Evolutionary conservation across 495 filamentous ascomycete genomes (phyloP).

Genomic region (Gamarada debralockiae): DNA sequence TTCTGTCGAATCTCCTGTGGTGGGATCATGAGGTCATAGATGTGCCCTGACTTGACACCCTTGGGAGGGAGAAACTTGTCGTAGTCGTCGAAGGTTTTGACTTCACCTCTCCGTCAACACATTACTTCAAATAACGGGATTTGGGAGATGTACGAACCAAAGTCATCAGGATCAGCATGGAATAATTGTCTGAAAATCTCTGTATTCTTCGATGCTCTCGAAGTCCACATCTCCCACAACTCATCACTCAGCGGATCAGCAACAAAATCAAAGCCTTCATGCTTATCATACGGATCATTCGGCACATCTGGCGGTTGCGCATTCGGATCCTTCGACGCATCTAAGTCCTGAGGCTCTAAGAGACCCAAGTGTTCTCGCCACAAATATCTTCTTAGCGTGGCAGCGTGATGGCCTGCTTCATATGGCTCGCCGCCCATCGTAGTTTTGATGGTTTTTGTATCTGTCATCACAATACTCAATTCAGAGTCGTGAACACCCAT

Average conservation of each 20-base stretch:
- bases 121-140: too few relatives aligned
- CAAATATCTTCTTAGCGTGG: slow-evolving; percentile 76
- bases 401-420: slow-evolving; percentile 70
- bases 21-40: slow-evolving; percentile 73
- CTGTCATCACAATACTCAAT: slow-evolving; percentile 88
- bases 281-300: slow-evolving; percentile 48
- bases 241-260: slow-evolving; percentile 75
- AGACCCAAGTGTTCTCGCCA: slow-evolving; percentile 94
- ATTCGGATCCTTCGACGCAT: slow-evolving; percentile 70
- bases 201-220: slow-evolving; percentile 73
- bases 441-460: slow-evolving; percentile 66
- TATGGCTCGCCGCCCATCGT: slow-evolving; percentile 77
- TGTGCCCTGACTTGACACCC: slow-evolving; percentile 72
- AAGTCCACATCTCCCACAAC: slow-evolving; percentile 83
- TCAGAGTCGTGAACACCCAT: slow-evolving; percentile 88
- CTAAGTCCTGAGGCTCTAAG: slow-evolving; percentile 66
- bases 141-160: slow-evolving; percentile 44
- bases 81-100: slow-evolving; percentile 87
- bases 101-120: too few relatives aligned
- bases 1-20: slow-evolving; percentile 65
- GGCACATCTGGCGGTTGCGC: slow-evolving; percentile 74
- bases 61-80: slow-evolving; percentile 69
- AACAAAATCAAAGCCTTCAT: slow-evolving; percentile 70
- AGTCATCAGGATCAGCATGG: slow-evolving; percentile 87
- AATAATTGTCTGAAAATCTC: slow-evolving; percentile 84